Evolutionary conservation across 1,284 basidiomycete genomes (phyloP).

Genomic region (Tylopilus orsonianus): DNA sequence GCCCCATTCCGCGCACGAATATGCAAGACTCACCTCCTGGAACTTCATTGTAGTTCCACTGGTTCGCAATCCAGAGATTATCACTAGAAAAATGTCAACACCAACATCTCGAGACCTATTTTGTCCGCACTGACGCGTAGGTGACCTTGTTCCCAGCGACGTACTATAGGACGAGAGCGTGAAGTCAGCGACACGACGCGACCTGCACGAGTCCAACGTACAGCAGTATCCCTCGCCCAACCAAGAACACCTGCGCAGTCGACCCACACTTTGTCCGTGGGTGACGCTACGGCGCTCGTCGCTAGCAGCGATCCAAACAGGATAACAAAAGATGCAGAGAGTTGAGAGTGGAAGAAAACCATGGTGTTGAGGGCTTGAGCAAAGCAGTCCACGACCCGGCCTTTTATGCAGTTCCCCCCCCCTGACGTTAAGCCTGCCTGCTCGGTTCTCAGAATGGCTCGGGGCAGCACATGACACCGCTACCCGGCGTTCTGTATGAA

Average conservation of each 20-base stretch:
- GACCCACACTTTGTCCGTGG: slow-evolving; percentile 12
- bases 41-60: slow-evolving; percentile 23
- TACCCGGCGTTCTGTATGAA: too few species aligned
- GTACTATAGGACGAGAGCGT: slow-evolving; percentile 17
- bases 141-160: slow-evolving; percentile 20
- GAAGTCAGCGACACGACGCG: neutral
- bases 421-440: too few species aligned
- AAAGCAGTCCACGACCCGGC: too few species aligned
- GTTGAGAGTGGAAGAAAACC: too few species aligned
- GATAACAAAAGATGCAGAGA: too few species aligned
- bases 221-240: slow-evolving; percentile 17
- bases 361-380: too few species aligned
- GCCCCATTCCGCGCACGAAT: neutral
- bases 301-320: too few species aligned
- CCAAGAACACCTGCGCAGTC: slow-evolving; percentile 25
- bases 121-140: slow-evolving; percentile 19
- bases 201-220: neutral
- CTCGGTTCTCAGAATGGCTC: too few species aligned
- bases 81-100: slow-evolving; percentile 22
- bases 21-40: slow-evolving; percentile 24
- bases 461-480: too few species aligned
- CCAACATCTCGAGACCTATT: neutral
- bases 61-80: slow-evolving; percentile 26
- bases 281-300: slow-evolving; percentile 1
- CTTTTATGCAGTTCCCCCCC: too few species aligned